phyloP scores from a whole-genome alignment of 2,329 filamentous ascomycete genomes.

The Tolypocladium pustulatum region DNA sequence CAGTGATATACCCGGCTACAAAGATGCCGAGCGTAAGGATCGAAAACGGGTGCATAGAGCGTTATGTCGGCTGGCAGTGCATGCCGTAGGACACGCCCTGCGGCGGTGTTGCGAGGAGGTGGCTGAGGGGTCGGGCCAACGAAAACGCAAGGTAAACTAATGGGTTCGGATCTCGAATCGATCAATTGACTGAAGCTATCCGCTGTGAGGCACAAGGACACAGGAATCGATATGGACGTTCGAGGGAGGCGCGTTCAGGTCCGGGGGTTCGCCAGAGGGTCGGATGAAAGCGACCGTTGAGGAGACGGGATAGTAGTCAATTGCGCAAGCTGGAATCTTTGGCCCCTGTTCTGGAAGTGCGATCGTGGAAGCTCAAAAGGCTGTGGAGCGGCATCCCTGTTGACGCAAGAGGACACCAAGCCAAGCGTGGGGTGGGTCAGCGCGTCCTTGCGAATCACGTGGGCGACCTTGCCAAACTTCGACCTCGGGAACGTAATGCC shows the following conservation, averaged over 20 bases:
- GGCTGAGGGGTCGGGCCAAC: neutral
- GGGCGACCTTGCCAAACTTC: constrained; percentile 1
- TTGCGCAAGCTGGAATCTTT: neutral
- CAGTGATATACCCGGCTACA: constrained; percentile 98
- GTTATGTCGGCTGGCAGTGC: constrained; percentile 29
- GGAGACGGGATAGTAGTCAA: neutral
- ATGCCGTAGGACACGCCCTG: constrained; percentile 23
- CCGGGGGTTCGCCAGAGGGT: neutral
- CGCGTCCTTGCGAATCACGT: constrained; percentile 23
- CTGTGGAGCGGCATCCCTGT: constrained; percentile 2
- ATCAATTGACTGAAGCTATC: neutral
- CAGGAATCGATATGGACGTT: neutral
- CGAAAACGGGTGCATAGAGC: constrained; percentile 95
- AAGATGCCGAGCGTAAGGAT: constrained; percentile 94
- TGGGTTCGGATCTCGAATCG: neutral
- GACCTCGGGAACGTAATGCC: too few relatives aligned
- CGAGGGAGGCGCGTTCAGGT: neutral
- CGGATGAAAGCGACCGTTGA: neutral
- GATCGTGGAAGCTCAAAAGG: constrained; percentile 1
- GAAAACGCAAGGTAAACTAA: neutral
- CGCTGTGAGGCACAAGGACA: neutral
- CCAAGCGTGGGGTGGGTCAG: neutral
- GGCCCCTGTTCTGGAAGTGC: neutral
- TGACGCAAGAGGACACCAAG: neutral
- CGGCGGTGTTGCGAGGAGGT: neutral